These are phyloP conservation scores for Erodium maritimum DNA, from an alignment of 345 rosid species.

Conservation along the genomic window DNA sequence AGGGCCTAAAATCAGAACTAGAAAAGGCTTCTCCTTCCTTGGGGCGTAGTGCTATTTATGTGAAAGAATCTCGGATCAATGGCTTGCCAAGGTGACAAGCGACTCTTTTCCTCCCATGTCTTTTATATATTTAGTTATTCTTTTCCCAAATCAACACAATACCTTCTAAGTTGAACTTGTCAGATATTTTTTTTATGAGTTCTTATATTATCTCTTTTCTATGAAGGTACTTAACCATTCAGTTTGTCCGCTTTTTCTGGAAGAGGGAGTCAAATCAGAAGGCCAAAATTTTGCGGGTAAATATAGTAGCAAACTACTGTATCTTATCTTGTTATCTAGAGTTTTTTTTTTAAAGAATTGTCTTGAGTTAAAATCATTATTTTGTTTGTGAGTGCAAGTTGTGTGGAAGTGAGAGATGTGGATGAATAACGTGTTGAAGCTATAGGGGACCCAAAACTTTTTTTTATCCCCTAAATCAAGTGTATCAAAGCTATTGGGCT, in stretches of 20 bases:
- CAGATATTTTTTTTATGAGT: background rate
- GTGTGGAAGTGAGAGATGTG: too few species aligned
- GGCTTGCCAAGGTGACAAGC: constrained; percentile 61
- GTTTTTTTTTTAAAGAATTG: too few species aligned
- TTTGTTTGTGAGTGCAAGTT: too few species aligned
- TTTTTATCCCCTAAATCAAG: too few species aligned
- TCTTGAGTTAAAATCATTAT: too few species aligned
- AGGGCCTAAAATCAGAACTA: constrained; percentile 93
- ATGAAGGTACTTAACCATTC: constrained; percentile 85
- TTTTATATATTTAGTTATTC: constrained; percentile 1
- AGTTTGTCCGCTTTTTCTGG: constrained; percentile 99
- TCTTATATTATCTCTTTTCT: background rate
- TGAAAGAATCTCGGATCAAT: constrained; percentile 75
- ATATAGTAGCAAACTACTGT: background rate
- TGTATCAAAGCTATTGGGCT: too few species aligned
- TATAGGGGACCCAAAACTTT: too few species aligned
- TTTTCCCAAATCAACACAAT: background rate
- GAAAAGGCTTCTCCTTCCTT: constrained; percentile 85
- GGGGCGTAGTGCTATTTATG: constrained; percentile 72
- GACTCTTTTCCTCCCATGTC: background rate
- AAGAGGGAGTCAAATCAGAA: constrained; percentile 97
- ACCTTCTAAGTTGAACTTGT: background rate
- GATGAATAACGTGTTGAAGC: too few species aligned
- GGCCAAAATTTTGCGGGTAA: constrained; percentile 92
- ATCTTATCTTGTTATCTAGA: too few species aligned